Base-by-base conservation (phyloP, 1,139 yeast genomes). In the Lodderomyces beijingensis region DNA sequence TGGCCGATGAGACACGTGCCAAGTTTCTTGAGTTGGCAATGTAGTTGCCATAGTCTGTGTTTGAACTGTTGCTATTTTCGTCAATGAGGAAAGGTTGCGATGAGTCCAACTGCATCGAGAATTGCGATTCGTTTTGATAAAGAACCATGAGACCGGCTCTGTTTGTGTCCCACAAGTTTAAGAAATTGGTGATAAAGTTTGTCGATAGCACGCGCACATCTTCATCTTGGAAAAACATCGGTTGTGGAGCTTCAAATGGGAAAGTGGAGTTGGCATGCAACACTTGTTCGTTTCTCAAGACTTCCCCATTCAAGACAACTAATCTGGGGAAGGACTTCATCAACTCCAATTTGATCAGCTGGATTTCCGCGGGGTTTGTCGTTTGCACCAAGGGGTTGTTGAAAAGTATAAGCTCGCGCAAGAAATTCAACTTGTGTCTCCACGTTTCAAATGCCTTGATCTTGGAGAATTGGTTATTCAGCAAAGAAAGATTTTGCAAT, bases 41-140 rank as follows among this genome's bases (percentile, higher is more conserved):
- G 51, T 83, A 83, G 49, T 75, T 70, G 13, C 82, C 79, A 63
- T 83, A 81, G 22, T 81, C 72, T 2, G 69, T 56, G 25, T 30
- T 37, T 47, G 38, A 49, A 17, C 32, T 20, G 50, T 30, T 67
- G 57, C 34, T 70, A 65, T 7, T 65, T 50, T 41, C 33, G 19
- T 53, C 46, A 65, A 68, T 52, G 62, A 77, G 35, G 68, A 73
- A 48, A 65, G 79, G 55, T 42, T 70, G 77, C 2, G 72, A 49
- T 5, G 76, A 55, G 48, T 75, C 81, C 20, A 71, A 70, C 50
- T 68, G 77, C 49, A 84, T 56, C 1, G 96, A 87, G 49, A 91
- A 89, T 50, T 84, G 88, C 0, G 96, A 87, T 47, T 82, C 83
- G 33, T 75, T 75, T 38, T 93, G 88, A 53, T 91, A 91, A 26